Evolutionary conservation across 768 basidiomycete genomes (phyloP), one percentile per base, ranked within the genome.

Genomic region (Mycena amicta): DNA sequence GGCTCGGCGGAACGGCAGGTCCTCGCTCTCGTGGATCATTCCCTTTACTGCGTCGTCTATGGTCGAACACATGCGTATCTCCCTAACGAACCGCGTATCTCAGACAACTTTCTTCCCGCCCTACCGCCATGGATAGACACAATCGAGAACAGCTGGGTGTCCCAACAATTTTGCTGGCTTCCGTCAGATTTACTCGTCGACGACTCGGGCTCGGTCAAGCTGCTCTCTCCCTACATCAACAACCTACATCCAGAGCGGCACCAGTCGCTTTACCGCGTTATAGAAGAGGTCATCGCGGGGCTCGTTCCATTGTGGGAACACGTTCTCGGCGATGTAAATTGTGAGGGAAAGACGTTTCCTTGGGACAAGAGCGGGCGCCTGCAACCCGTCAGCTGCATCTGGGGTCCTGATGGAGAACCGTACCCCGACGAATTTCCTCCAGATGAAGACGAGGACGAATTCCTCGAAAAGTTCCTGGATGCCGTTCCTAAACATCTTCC

Each of bases 1-100:
- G 53, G 63, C n/a, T 67, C n/a, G n/a, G n/a, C 68, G 3, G 56
- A 69, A 33, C 45, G 58, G 18, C 63, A 62, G 25, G 71, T 72
- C 67, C 70, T 43, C 41, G 41, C 6, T 6, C 41, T 43, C 20
- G 20, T 43, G 12, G 13, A 43, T 20, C 41, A 12, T 22, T 62
- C 65, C 25, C 59, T 70, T 39, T 70, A 63, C 57, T 60, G 59
- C 31, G 28, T 70, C 13, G 60, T 62, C 8, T 69, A 72, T 50
- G 65, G 55, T 25, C 57, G 64, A 13, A 70, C 61, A 2, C 33
- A 59, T 18, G 54, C 41, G 6, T 59, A 50, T 25, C n/a, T n/a
- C 16, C 45, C 45, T 2, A 26, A 33, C n/a, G 23, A 57, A 22
- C 41, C 43, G 4, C 43, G 40, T 8, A 28, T 56, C 28, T 23